Evolutionary conservation across 139 green algal genomes (phyloP), one percentile per base, ranked within the genome.

Genomic region (Cymbomonas tetramitiformis): DNA sequence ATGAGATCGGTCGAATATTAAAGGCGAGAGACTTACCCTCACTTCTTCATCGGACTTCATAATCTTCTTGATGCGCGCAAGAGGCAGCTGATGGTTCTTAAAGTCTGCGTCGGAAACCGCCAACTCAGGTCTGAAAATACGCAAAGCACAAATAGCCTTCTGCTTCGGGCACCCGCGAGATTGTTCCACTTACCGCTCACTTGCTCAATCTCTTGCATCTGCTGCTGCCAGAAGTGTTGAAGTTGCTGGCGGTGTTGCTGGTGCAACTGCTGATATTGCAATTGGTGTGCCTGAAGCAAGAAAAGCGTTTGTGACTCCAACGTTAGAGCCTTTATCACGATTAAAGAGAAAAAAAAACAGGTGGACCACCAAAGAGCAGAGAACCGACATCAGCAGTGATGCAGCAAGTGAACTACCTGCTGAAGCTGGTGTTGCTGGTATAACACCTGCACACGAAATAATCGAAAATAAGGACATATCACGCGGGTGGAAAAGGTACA

Each of bases 11-110:
- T n/a, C n/a, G n/a, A n/a, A n/a, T n/a, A n/a, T n/a, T n/a, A n/a
- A n/a, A n/a, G n/a, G n/a, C n/a, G n/a, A n/a, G n/a, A n/a, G n/a
- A n/a, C n/a, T n/a, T n/a, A n/a, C n/a, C n/a, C n/a, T n/a, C 46
- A 97, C 87, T 58, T 95, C 87, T 69, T 97, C 89, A 36, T 67
- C 65, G 8, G 78, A 90, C 68, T 99, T 99, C 92, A 99, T 99
- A 39, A 99, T 99, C 80, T 99, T 99, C 64, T 99, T 99, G 19
- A 99, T 99, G 5, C 92, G 65, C 0, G 92, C 92, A n/a, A 99
- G 73, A 4, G 92, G 92, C 38, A 99, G 73, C 68, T 93, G 81
- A 56, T 96, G 85, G 43, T 85, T 93, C 62, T 97, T 97, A 65
- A 96, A 97, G 18, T 95, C 86, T 21, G 44, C 38, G 1, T 46